phyloP scores from a whole-genome alignment of 441 rosid species.

The Populus tomentosa region DNA sequence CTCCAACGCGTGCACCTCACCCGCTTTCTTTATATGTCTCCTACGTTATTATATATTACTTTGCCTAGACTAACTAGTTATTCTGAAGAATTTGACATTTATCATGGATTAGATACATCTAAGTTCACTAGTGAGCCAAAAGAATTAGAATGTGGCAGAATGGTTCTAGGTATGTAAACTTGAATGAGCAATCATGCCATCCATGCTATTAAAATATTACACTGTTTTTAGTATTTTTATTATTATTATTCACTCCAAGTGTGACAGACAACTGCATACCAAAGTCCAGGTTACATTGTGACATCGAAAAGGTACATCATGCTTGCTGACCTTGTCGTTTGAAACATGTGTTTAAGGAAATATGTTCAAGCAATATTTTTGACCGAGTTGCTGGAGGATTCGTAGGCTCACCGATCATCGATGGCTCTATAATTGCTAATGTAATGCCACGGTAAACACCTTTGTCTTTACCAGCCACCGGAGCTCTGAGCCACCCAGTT shows the following conservation, averaged over 20 bases:
- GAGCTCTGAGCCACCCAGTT: no score
- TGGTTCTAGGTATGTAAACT: neutral
- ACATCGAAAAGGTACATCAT: neutral
- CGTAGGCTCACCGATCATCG: neutral
- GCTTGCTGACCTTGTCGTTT: neutral
- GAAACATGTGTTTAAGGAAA: neutral
- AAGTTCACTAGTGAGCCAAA: neutral
- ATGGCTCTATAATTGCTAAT: no score
- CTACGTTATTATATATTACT: neutral
- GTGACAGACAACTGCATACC: neutral
- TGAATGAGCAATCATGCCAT: neutral
- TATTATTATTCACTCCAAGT: neutral
- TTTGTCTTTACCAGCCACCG: no score
- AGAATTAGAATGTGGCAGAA: neutral
- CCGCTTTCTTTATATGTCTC: neutral
- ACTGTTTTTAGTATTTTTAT: neutral
- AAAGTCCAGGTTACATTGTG: no score
- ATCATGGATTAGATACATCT: conserved; percentile 10
- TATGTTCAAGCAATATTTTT: neutral
- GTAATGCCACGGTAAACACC: no score
- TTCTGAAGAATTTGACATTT: conserved; percentile 1
- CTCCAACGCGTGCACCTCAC: conserved; percentile 1
- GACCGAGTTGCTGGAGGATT: neutral
- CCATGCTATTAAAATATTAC: neutral
- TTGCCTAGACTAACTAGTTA: conserved; percentile 14